These are phyloP conservation scores for Pyrenochaeta sp. DNA, from an alignment of 2,329 filamentous ascomycete genomes.

Conservation along the genomic window DNA sequence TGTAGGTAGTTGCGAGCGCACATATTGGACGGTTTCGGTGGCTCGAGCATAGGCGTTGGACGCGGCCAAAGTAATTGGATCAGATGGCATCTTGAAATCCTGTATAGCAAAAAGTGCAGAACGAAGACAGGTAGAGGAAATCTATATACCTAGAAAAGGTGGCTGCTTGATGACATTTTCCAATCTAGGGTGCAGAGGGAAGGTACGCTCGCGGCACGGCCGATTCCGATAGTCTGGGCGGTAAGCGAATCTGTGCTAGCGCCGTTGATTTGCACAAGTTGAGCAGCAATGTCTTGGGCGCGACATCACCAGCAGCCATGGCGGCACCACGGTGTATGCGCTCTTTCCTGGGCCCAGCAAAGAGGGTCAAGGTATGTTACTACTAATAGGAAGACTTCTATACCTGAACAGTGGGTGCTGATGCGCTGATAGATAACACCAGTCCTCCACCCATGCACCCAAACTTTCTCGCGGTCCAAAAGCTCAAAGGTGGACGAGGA, in stretches of 20 bases:
- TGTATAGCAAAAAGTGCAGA: background rate
- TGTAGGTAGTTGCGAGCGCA: constrained; percentile 60
- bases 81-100: constrained; percentile 23
- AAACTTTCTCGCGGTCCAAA: constrained; percentile 32
- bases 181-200: constrained; percentile 33
- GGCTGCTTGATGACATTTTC: constrained; percentile 13
- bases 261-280: constrained; percentile 32
- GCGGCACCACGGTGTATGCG: constrained; percentile 54
- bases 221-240: constrained; percentile 41
- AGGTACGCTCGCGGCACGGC: constrained; percentile 38
- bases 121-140: background rate
- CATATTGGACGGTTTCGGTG: constrained; percentile 60
- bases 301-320: constrained; percentile 48
- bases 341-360: constrained; percentile 54
- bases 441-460: constrained; percentile 30
- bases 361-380: constrained; percentile 51
- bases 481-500: constrained; percentile 29
- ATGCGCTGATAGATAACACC: constrained; percentile 34
- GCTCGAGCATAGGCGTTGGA: constrained; percentile 54
- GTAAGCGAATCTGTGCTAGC: constrained; percentile 32
- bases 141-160: background rate
- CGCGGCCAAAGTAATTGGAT: constrained; percentile 35
- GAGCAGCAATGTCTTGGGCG: constrained; percentile 2
- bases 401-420: constrained; percentile 13
- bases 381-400: background rate